These are phyloP conservation scores for Hericium rajendrae DNA, from an alignment of 768 basidiomycete genomes.

Conservation along the genomic window DNA sequence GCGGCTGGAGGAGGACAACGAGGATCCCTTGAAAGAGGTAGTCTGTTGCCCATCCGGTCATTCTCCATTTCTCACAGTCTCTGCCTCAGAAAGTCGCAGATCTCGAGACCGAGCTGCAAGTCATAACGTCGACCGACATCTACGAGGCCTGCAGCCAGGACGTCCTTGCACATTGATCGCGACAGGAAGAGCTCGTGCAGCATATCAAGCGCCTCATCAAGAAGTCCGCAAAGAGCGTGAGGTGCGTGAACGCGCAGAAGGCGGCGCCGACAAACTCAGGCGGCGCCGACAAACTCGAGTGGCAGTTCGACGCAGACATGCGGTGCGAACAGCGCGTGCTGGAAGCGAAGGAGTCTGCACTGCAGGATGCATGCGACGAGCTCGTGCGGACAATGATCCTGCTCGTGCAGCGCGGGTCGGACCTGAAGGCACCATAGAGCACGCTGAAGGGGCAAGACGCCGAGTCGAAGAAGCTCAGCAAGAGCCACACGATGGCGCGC, in stretches of 20 bases:
- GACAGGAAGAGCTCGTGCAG: slow-evolving; percentile 68
- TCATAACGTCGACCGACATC: too few relatives aligned
- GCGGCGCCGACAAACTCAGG: too few relatives aligned
- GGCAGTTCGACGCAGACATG: slow-evolving; percentile 52
- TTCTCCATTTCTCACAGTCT: too few relatives aligned
- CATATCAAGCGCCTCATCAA: slow-evolving; percentile 64
- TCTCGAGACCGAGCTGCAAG: slow-evolving; percentile 47
- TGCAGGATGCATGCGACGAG: slow-evolving; percentile 53
- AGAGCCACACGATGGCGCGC: slow-evolving; percentile 71
- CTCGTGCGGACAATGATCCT: slow-evolving; percentile 53
- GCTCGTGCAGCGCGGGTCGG: slow-evolving; percentile 63
- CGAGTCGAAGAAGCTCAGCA: slow-evolving; percentile 73
- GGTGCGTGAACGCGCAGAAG: slow-evolving; percentile 39
- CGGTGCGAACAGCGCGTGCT: slow-evolving; percentile 52
- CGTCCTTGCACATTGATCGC: too few relatives aligned
- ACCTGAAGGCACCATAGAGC: slow-evolving; percentile 62
- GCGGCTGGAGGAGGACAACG: slow-evolving; percentile 50
- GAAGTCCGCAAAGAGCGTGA: slow-evolving; percentile 53
- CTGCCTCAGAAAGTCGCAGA: too few relatives aligned
- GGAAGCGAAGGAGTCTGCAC: slow-evolving; percentile 61
- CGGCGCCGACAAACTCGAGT: slow-evolving; percentile 47
- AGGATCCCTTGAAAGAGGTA: too few relatives aligned
- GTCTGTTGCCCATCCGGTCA: too few relatives aligned
- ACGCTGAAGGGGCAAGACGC: slow-evolving; percentile 64
- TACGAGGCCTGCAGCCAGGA: too few relatives aligned